phyloP scores from a whole-genome alignment of 1,284 basidiomycete genomes.

The Leucoagaricus sp. region DNA sequence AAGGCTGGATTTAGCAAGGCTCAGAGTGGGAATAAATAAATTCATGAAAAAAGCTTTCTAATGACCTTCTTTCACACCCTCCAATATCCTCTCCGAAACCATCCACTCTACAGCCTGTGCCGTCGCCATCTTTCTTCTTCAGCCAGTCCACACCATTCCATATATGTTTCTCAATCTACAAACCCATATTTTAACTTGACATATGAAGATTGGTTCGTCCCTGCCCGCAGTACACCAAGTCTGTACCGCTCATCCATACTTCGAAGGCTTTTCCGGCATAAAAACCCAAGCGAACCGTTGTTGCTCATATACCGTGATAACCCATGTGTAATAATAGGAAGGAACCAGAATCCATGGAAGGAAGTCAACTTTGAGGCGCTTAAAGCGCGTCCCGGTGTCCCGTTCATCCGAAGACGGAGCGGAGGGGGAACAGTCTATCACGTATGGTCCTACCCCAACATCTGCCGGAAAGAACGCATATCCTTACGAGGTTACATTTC shows the following conservation, averaged over 20 bases:
- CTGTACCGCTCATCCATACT: too few species aligned
- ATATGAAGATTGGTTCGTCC: constrained; percentile 84
- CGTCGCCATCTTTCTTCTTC: constrained; percentile 9
- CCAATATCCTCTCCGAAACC: background rate
- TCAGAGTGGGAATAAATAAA: background rate
- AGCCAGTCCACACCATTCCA: constrained; percentile 42
- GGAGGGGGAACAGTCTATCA: constrained; percentile 99
- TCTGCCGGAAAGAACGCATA: background rate
- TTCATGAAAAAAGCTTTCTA: background rate
- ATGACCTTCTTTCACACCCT: constrained; percentile 9
- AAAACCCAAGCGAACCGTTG: constrained; percentile 65
- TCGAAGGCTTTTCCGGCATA: constrained; percentile 82
- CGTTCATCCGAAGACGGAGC: constrained; percentile 85
- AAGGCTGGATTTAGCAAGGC: background rate
- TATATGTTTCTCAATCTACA: constrained; percentile 83
- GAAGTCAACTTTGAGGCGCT: constrained; percentile 72
- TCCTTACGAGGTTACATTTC: background rate
- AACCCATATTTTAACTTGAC: constrained; percentile 94
- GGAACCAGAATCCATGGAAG: constrained; percentile 99
- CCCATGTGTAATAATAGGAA: constrained; percentile 92
- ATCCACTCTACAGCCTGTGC: background rate
- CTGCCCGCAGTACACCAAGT: constrained; percentile 4
- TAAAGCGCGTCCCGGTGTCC: constrained; percentile 46
- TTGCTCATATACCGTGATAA: constrained; percentile 88
- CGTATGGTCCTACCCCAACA: constrained; percentile 47